A percentile compares a stretch with the other conserved stretches of the same genome.
Conservation (phyloP, 306 rosid genomes). For the Citrullus colocynthis region DNA sequence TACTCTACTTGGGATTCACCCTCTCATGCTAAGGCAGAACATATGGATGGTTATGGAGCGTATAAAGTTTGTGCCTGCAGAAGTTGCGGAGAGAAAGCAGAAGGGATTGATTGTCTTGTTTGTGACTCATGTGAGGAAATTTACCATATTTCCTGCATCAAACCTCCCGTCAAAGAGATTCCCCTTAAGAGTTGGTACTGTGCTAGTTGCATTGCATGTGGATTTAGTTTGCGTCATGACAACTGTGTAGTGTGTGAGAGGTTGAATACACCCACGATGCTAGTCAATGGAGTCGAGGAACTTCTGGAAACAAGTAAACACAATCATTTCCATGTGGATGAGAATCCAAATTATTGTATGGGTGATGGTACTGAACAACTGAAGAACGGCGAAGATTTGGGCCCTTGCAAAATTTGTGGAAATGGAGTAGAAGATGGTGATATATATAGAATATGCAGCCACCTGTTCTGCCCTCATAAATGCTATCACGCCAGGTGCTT, state of each 20-base stretch:
- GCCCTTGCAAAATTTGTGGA: slow-evolving; percentile 53
- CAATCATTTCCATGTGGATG: slow-evolving; percentile 27
- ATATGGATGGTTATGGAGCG: slow-evolving; percentile 24
- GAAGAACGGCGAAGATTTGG: background rate
- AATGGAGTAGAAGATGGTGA: slow-evolving; percentile 30
- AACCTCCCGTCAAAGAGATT: slow-evolving; percentile 72
- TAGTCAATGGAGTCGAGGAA: slow-evolving; percentile 25
- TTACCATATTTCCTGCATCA: slow-evolving; percentile 77
- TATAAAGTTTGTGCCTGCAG: slow-evolving; percentile 46
- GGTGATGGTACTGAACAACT: slow-evolving; percentile 30
- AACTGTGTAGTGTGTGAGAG: slow-evolving; percentile 69
- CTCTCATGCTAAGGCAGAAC: slow-evolving; percentile 48
- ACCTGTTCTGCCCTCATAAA: slow-evolving; percentile 38
- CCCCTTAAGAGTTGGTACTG: slow-evolving; percentile 85
- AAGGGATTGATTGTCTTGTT: slow-evolving; percentile 65
- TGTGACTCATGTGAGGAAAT: slow-evolving; percentile 96
- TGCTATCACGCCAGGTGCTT: slow-evolving; percentile 72
- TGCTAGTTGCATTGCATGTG: slow-evolving; percentile 44
- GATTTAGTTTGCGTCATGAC: slow-evolving; percentile 49
- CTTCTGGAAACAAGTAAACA: slow-evolving; percentile 31
- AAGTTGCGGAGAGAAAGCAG: slow-evolving; percentile 56
- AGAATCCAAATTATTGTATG: slow-evolving; percentile 31
- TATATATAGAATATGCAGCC: slow-evolving; percentile 35
- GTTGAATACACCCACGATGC: slow-evolving; percentile 31
- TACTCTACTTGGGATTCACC: slow-evolving; percentile 31